Evolutionary conservation across 1,284 basidiomycete genomes (phyloP), one percentile per base, ranked within the genome.

Genomic region (Cryptococcus hybrid): DNA sequence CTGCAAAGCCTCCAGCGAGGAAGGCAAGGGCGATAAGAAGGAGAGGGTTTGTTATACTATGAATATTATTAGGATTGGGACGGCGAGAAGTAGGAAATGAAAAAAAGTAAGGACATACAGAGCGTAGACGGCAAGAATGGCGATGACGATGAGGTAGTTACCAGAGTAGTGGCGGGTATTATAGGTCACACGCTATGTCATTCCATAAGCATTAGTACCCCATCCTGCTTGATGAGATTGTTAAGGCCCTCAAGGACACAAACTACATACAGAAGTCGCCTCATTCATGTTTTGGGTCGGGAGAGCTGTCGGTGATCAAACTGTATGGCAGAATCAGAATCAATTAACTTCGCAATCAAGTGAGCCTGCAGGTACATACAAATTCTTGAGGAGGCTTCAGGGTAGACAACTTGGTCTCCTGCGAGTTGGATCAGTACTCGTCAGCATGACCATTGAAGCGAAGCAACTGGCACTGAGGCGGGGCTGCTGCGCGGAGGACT

Each of bases 141-240:
- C 85, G 15, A 97, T 82, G 66, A 99, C 84, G 67, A 96, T 78
- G 48, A 86, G 84, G 79, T 97, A 97, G 79, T 97, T 97, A 59
- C 89, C 89, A 56, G 89, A 92, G 79, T 92, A 93, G 78, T 92
- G 90, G 52, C 89, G 86, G 12, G 92, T 92, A 81, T 96, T 97
- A 82, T 95, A 72, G 1, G 91, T 90, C 84, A 95, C 89, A 60
- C 92, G 85, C 89, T 90, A 70, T 47, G 34, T 42, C 44, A 48
- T 47, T 12, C 11, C 11, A 30, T 39, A 8, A n/a, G 13, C 15
- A 37, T 42, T 15, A 45, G 7, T 34, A 24, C 18, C 18, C 18
- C 18, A 34, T 11, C 42, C 15, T n/a, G 43, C 30, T 45, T 7
- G 6, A 38, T 7, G 34, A 48, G 5, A 18, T 24, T 38, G 15